Base-by-base conservation (phyloP, 2,329 filamentous ascomycete species). In the Aspergillus sp. region DNA sequence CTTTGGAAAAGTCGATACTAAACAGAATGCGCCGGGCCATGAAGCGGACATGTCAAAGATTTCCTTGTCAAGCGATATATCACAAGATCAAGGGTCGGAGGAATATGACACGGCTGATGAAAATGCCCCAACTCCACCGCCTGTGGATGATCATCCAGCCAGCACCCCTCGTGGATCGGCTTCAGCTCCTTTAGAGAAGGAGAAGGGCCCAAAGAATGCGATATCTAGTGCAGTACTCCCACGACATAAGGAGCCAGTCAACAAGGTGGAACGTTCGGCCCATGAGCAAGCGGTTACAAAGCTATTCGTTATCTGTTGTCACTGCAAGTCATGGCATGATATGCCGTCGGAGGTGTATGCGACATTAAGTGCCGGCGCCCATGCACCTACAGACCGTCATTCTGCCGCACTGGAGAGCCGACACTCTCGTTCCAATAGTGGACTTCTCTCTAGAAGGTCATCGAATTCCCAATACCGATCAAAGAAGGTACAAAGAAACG, bases 261-360 rank as follows among this genome's bases (percentile, higher is more conserved):
- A 64, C 55, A 63, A 61, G 24, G n/a, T 53, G 16, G 69, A 61
- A 26, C 10, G 49, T 20, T 39, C 55, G 18, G 57, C 54, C 24
- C 58, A 64, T 22, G 63, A 65, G 29, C 67, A 71, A 54, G 54
- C 68, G 10, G 60, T 78, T 47, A 67, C 68, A 24, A 79, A 79
- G 56, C 58, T 76, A 12, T 79, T 79, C 57, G 75, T 78, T 18
- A 76, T 79, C 46, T 79, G 77, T 61, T 79, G 77, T 59, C 68
- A 71, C 55, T 79, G 77, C 68, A 74, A 72, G 50, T 75, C 72
- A 61, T 79, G 77, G 77, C 77, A 79, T 60, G 76, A 79, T 54
- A 69, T 77, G 60, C 77, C 77, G 2, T 72, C 75, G 12, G 71
- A 75, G 32, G 63, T 75, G 20, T 78, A 77, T 61, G 69, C 74